Evolutionary conservation across 1,139 yeast genomes (phyloP).

Genomic region (Oligophagozyma castellii): DNA sequence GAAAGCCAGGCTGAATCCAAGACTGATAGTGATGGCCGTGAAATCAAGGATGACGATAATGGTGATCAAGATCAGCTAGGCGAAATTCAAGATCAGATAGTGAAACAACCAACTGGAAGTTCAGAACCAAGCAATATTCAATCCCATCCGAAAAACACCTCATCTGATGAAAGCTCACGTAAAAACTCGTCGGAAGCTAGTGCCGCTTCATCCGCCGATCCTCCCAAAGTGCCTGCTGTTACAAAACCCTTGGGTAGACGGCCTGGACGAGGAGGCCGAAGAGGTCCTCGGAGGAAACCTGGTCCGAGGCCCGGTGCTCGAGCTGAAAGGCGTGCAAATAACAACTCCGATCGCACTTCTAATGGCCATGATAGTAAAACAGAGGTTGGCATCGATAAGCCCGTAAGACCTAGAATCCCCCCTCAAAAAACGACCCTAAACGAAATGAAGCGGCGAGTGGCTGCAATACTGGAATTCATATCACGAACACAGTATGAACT

Average conservation of each 20-base stretch:
- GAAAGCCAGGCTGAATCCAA: slow-evolving; percentile 22
- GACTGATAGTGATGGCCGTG: slow-evolving; percentile 1
- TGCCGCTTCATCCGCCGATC: not conserved
- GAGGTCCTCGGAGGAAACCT: slow-evolving; percentile 5
- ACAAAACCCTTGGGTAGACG: slow-evolving; percentile 5
- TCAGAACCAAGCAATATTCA: no score
- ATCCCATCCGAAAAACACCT: no score
- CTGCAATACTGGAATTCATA: slow-evolving; percentile 82
- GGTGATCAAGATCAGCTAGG: not conserved
- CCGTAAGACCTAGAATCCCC: slow-evolving; percentile 74
- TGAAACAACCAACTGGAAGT: not conserved
- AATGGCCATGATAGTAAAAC: slow-evolving; percentile 9
- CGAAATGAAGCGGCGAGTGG: slow-evolving; percentile 78
- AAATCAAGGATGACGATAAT: not conserved
- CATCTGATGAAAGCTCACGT: slow-evolving; percentile 2
- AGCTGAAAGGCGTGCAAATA: slow-evolving; percentile 11
- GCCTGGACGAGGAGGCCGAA: slow-evolving; percentile 6
- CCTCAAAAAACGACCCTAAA: slow-evolving; percentile 56
- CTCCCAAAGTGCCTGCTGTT: not conserved
- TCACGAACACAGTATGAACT: slow-evolving; percentile 75
- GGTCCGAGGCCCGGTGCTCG: slow-evolving; percentile 6
- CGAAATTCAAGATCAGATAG: not conserved
- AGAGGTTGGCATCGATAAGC: slow-evolving; percentile 36
- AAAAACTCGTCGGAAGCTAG: not conserved
- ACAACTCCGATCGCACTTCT: slow-evolving; percentile 7